A percentile compares a stretch with the other conserved stretches of the same genome.
phyloP scores from a whole-genome alignment of 768 basidiomycete genomes.

The Dioszegia aurantiaca region DNA sequence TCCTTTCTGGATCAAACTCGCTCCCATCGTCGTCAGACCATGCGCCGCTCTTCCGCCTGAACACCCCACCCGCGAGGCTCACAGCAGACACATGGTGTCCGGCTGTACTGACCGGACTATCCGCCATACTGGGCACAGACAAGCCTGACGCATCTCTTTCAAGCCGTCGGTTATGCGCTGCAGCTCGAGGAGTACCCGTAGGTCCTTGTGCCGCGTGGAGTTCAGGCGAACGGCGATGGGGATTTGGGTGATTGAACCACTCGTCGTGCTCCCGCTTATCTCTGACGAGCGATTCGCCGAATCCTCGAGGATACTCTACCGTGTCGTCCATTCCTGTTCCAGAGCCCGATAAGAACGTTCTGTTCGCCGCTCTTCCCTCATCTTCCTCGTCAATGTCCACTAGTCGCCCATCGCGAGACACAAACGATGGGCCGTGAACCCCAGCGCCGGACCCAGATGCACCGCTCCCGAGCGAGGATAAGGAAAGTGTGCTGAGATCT shows the following conservation, averaged over 20 bases:
- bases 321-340: not conserved
- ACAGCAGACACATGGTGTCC: conserved; percentile 87
- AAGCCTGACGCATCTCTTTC: conserved; percentile 4
- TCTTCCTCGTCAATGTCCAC: conserved; percentile 3
- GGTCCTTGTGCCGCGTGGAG: conserved; percentile 19
- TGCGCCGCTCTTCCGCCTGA: conserved; percentile 54
- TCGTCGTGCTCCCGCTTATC: conserved; percentile 13
- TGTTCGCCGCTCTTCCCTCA: not conserved
- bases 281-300: conserved; percentile 16
- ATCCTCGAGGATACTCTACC: conserved; percentile 21
- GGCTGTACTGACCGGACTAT: conserved; percentile 64
- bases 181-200: conserved; percentile 34
- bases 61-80: conserved; percentile 79
- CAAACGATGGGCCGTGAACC: not conserved
- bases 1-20: conserved; percentile 49
- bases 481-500: conserved; percentile 29
- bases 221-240: not conserved
- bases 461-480: conserved; percentile 20
- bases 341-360: conserved; percentile 1
- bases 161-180: conserved; percentile 6
- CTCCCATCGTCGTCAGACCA: conserved; percentile 75
- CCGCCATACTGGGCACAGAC: conserved; percentile 27
- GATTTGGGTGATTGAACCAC: conserved; percentile 1
- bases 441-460: not conserved
- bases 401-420: not conserved